Conservation (phyloP, 176 grass and related monocot species). For the Cocos nucifera region DNA sequence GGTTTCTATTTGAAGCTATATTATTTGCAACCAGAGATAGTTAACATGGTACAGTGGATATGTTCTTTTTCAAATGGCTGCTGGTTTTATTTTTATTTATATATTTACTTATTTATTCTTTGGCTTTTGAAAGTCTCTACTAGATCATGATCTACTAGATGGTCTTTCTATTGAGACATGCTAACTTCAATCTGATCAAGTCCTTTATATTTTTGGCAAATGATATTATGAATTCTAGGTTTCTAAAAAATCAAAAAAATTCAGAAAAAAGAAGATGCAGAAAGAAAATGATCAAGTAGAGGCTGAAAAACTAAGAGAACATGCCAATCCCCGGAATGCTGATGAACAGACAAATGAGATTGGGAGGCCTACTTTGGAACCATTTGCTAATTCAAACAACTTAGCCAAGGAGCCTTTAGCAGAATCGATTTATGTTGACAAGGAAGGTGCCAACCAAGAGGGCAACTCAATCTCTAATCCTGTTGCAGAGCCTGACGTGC, state of each 20-base stretch:
- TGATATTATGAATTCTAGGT: constrained; percentile 36
- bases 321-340: constrained; percentile 17
- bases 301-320: constrained; percentile 13
- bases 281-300: constrained; percentile 29
- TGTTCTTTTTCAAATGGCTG: too few species aligned
- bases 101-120: too few species aligned
- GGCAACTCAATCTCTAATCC: constrained; percentile 26
- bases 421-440: constrained; percentile 19
- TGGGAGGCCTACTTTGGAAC: constrained; percentile 24
- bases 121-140: too few species aligned
- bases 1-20: too few species aligned
- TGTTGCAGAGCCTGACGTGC: constrained; percentile 24
- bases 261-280: constrained; percentile 50
- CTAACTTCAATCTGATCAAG: too few species aligned
- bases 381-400: constrained; percentile 27
- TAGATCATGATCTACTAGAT: too few species aligned
- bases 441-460: constrained; percentile 19
- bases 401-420: constrained; percentile 9
- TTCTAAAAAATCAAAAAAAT: constrained; percentile 69
- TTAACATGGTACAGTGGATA: too few species aligned
- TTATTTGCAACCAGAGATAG: too few species aligned
- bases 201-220: too few species aligned
- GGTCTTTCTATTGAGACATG: too few species aligned
- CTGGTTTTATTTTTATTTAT: too few species aligned
- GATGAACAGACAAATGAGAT: constrained; percentile 26